Evolutionary conservation across 768 basidiomycete species (phyloP).

Genomic region (Boletus sensibilis): DNA sequence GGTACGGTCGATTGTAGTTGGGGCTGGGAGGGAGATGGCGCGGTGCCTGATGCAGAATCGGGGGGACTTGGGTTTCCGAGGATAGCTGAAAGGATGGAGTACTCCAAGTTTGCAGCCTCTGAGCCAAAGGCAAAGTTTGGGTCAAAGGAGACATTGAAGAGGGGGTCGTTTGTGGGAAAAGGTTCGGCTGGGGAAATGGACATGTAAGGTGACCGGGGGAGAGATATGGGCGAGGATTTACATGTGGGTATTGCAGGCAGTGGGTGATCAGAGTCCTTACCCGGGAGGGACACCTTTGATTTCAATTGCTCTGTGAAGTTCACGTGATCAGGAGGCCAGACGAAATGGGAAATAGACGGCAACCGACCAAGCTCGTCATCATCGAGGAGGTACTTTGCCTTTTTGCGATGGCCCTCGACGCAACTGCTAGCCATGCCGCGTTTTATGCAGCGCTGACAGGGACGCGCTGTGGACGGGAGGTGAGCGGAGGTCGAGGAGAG

Average conservation of each 20-base stretch:
- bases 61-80: slow-evolving; percentile 71
- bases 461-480: slow-evolving; percentile 62
- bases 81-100: slow-evolving; percentile 90
- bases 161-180: slow-evolving; percentile 52
- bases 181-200: slow-evolving; percentile 42
- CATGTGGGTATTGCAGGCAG: slow-evolving; percentile 31
- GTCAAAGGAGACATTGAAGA: slow-evolving; percentile 63
- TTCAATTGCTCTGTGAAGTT: slow-evolving; percentile 40
- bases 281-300: slow-evolving; percentile 29
- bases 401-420: slow-evolving; percentile 94
- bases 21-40: slow-evolving; percentile 31
- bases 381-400: slow-evolving; percentile 95
- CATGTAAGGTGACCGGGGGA: slow-evolving; percentile 7
- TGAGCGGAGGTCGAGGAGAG: slow-evolving; percentile 10
- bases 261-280: slow-evolving; percentile 31
- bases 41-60: slow-evolving; percentile 27
- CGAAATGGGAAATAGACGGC: neutral
- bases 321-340: slow-evolving; percentile 26
- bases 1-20: slow-evolving; percentile 25
- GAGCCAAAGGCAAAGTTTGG: slow-evolving; percentile 71
- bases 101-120: slow-evolving; percentile 91
- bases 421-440: slow-evolving; percentile 88
- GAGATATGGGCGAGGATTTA: slow-evolving; percentile 18
- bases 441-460: slow-evolving; percentile 94
- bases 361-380: slow-evolving; percentile 85